phyloP scores from a whole-genome alignment of 495 filamentous ascomycete species.

The Peziza echinospora region DNA sequence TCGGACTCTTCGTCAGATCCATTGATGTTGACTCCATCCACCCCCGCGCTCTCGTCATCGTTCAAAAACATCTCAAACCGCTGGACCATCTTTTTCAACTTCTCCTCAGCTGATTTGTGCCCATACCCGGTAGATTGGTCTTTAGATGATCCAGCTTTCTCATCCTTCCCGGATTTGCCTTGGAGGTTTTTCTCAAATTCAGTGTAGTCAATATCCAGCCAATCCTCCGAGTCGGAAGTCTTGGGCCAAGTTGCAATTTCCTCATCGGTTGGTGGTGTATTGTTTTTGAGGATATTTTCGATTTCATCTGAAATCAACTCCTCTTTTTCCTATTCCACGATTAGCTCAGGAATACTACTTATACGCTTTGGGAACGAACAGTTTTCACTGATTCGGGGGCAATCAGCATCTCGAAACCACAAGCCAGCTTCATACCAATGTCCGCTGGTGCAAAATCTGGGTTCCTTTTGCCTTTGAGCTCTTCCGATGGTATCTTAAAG shows the following conservation, averaged over 20 bases:
- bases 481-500: conserved; percentile 1
- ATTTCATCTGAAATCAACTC: neutral
- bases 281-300: conserved; percentile 18
- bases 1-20: conserved; percentile 30
- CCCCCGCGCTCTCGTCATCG: conserved; percentile 48
- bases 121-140: conserved; percentile 36
- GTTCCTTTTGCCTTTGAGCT: conserved; percentile 11
- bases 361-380: neutral
- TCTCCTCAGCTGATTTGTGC: conserved; percentile 57
- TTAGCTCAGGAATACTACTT: too few relatives aligned
- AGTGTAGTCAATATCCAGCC: conserved; percentile 78
- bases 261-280: conserved; percentile 42
- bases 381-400: conserved; percentile 20
- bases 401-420: conserved; percentile 79
- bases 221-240: conserved; percentile 60
- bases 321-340: neutral
- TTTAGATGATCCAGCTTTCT: conserved; percentile 6
- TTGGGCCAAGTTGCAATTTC: conserved; percentile 52
- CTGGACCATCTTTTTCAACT: conserved; percentile 70
- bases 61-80: conserved; percentile 86
- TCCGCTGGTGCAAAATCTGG: conserved; percentile 32
- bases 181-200: conserved; percentile 69
- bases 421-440: conserved; percentile 71
- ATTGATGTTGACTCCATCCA: conserved; percentile 46
- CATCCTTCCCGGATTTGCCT: conserved; percentile 24